These are phyloP conservation scores for Naganishia onofrii DNA, from an alignment of 768 basidiomycete genomes.

Conservation along the genomic window DNA sequence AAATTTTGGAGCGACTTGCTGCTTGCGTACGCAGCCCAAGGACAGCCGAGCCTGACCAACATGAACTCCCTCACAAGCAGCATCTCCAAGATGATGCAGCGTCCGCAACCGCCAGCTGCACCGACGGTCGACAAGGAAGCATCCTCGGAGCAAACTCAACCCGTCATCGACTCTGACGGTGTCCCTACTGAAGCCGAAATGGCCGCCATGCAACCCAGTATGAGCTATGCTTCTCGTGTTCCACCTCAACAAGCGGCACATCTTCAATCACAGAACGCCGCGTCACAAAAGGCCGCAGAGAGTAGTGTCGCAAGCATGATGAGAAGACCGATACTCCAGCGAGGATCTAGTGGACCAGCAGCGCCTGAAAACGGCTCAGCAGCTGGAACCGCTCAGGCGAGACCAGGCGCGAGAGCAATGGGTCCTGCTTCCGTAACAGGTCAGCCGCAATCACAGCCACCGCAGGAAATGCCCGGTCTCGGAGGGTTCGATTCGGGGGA, in stretches of 20 bases:
- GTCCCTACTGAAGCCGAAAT: conserved; percentile 1
- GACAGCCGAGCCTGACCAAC: not conserved
- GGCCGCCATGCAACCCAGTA: conserved; percentile 6
- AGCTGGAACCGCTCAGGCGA: not conserved
- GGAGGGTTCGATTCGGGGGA: not conserved
- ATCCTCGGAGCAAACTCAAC: not conserved
- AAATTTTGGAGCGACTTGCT: not conserved
- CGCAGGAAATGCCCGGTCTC: not conserved
- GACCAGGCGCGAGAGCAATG: conserved; percentile 18
- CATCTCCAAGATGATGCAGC: conserved; percentile 26
- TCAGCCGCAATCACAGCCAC: not conserved
- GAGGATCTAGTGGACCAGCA: conserved; percentile 3
- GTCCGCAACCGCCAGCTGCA: conserved; percentile 15
- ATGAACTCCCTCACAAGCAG: conserved; percentile 24
- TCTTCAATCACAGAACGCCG: not conserved
- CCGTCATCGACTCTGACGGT: conserved; percentile 6
- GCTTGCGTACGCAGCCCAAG: not conserved
- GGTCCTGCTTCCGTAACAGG: not conserved
- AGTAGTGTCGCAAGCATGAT: not conserved
- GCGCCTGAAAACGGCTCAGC: not conserved
- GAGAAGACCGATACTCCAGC: conserved; percentile 16
- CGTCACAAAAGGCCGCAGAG: not conserved
- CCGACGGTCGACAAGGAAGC: not conserved
- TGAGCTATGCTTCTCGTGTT: conserved; percentile 29
- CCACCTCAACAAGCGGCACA: conserved; percentile 7